Evolutionary conservation across 169 alveolate species (phyloP).

Genomic region (Eimeria zaria): DNA sequence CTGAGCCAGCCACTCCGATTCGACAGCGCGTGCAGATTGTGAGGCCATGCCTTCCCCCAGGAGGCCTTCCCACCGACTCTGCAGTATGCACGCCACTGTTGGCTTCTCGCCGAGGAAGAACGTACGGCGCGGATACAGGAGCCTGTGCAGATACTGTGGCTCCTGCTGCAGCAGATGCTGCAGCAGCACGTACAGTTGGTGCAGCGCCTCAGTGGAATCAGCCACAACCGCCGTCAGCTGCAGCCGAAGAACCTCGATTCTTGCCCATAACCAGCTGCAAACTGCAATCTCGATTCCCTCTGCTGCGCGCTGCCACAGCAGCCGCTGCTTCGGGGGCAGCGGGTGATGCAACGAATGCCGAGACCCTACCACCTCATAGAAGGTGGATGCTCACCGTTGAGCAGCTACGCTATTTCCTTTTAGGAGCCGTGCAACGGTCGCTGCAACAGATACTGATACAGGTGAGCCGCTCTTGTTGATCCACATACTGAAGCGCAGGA

Average conservation of each 20-base stretch:
- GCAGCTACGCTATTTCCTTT: slow-evolving; percentile 9
- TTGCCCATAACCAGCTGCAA: slow-evolving; percentile 66
- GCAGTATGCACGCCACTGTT: slow-evolving; percentile 62
- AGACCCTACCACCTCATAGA: slow-evolving; percentile 34
- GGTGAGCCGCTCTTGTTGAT: slow-evolving; percentile 11
- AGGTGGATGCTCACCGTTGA: slow-evolving; percentile 53
- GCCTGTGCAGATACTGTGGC: background rate
- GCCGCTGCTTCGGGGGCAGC: slow-evolving; percentile 6
- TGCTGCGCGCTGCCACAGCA: slow-evolving; percentile 43
- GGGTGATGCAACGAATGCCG: background rate
- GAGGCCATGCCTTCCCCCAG: slow-evolving; percentile 62
- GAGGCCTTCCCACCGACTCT: slow-evolving; percentile 31
- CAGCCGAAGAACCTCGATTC: slow-evolving; percentile 15
- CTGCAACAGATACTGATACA: slow-evolving; percentile 47
- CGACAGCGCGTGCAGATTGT: slow-evolving; percentile 61
- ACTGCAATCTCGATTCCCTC: slow-evolving; percentile 53
- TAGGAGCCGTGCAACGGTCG: slow-evolving; percentile 68
- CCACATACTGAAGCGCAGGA: background rate
- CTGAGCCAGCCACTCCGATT: slow-evolving; percentile 38
- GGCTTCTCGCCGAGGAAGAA: slow-evolving; percentile 25
- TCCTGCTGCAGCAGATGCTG: background rate
- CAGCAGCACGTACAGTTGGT: slow-evolving; percentile 1
- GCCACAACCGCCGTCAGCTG: background rate
- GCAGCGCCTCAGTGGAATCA: background rate
- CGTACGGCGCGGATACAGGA: background rate